Conservation (phyloP, 2,329 filamentous ascomycete genomes). For the Botryosphaeria dothidea region DNA sequence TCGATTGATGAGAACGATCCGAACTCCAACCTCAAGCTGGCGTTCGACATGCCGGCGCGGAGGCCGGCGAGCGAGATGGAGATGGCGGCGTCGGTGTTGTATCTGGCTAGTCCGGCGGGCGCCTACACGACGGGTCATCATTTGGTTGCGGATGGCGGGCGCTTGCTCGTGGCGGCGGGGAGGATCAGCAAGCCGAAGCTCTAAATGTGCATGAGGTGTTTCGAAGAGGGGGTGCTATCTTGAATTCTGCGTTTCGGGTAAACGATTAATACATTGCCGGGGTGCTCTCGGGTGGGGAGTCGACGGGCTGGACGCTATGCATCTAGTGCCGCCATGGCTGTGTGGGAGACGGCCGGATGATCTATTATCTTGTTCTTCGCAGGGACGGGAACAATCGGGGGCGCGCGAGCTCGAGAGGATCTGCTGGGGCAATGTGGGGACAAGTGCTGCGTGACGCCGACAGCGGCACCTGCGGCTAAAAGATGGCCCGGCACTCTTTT, state of each 20-base stretch:
- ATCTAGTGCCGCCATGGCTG: no score
- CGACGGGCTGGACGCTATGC: no score
- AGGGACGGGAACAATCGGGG: no score
- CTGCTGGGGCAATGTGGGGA: neutral
- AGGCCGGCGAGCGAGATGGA: neutral
- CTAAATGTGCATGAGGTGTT: neutral
- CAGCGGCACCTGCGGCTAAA: neutral
- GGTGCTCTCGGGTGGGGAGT: no score
- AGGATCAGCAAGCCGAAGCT: constrained; percentile 1
- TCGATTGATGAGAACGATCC: neutral
- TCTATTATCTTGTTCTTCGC: no score
- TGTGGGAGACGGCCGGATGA: no score
- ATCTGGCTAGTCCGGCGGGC: neutral
- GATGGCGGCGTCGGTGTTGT: neutral
- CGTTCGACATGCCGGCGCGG: neutral
- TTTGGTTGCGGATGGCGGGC: neutral
- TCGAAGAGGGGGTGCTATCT: no score
- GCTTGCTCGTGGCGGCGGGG: neutral
- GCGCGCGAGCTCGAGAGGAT: no score
- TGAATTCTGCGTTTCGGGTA: no score
- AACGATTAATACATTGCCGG: no score
- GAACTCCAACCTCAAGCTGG: neutral
- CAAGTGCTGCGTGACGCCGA: neutral
- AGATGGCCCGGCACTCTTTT: neutral
- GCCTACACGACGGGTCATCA: neutral